These are phyloP conservation scores for Neurospora hispaniola DNA, from an alignment of 495 filamentous ascomycete species.

Conservation along the genomic window DNA sequence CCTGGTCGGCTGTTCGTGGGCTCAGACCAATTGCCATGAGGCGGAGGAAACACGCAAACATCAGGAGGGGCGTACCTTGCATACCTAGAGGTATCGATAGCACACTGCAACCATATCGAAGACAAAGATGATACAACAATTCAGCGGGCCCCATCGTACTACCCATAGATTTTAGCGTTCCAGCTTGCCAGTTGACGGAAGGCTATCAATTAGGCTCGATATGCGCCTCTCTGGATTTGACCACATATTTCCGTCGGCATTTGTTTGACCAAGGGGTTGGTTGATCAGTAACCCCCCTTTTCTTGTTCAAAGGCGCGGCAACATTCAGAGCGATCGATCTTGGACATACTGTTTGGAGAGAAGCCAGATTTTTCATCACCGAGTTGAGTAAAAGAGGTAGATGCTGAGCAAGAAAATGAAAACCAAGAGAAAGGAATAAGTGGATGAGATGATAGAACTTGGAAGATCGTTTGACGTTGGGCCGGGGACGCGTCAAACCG, in stretches of 20 bases:
- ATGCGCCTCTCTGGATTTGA: too few species aligned
- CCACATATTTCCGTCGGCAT: too few species aligned
- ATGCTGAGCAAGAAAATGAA: neutral
- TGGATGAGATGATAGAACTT: neutral
- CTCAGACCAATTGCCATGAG: neutral
- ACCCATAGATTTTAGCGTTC: too few species aligned
- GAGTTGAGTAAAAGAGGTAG: too few species aligned
- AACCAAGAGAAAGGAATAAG: neutral
- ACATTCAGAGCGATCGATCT: too few species aligned
- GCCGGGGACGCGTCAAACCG: neutral
- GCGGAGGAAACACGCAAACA: neutral
- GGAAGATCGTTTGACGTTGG: neutral
- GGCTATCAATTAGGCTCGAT: too few species aligned
- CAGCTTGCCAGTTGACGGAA: too few species aligned
- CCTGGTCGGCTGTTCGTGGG: neutral
- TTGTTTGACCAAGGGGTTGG: too few species aligned
- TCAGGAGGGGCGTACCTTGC: neutral
- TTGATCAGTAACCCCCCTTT: too few species aligned
- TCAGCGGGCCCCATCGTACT: neutral
- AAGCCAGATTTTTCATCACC: too few species aligned
- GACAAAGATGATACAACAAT: neutral
- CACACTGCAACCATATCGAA: neutral
- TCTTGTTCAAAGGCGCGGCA: too few species aligned
- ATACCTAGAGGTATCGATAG: neutral
- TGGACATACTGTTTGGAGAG: too few species aligned